These are phyloP conservation scores for Aaosphaeria arxii DNA, from an alignment of 2,329 filamentous ascomycete genomes.

Conservation along the genomic window DNA sequence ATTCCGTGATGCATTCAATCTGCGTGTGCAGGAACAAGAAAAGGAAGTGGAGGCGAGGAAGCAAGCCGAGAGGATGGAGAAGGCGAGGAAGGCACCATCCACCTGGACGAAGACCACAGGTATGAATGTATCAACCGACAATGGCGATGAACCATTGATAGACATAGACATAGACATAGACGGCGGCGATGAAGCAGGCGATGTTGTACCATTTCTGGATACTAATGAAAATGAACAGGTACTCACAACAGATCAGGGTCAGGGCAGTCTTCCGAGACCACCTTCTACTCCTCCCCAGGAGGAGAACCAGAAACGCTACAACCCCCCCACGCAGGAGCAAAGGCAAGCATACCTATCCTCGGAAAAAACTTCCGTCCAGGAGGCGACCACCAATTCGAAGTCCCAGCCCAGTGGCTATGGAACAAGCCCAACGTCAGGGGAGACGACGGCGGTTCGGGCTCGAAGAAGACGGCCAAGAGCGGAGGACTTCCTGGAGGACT, in stretches of 20 bases:
- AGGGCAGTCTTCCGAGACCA: too few relatives aligned
- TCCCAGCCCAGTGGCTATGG: too few relatives aligned
- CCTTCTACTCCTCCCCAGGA: too few relatives aligned
- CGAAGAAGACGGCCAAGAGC: conserved; percentile 32
- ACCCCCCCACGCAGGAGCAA: too few relatives aligned
- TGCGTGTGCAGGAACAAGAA: conserved; percentile 35
- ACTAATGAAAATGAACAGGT: neutral
- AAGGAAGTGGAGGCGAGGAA: neutral
- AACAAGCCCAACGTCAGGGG: conserved; percentile 1
- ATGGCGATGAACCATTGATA: conserved; percentile 38
- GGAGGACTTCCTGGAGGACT: conserved; percentile 24
- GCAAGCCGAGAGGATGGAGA: conserved; percentile 21
- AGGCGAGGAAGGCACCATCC: conserved; percentile 54
- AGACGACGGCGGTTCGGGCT: conserved; percentile 35
- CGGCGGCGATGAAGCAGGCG: neutral
- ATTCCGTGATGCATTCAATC: conserved; percentile 28
- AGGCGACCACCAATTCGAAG: too few relatives aligned
- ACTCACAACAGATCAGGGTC: neutral
- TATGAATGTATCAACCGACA: conserved; percentile 52
- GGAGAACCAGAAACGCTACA: too few relatives aligned
- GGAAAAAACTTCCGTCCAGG: too few relatives aligned
- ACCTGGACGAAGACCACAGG: conserved; percentile 49
- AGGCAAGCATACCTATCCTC: too few relatives aligned
- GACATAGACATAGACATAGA: neutral
- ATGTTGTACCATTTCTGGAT: too few relatives aligned